Evolutionary conservation across 148 eudicot genomes (phyloP).

Genomic region (Salicornia ramosissima): DNA sequence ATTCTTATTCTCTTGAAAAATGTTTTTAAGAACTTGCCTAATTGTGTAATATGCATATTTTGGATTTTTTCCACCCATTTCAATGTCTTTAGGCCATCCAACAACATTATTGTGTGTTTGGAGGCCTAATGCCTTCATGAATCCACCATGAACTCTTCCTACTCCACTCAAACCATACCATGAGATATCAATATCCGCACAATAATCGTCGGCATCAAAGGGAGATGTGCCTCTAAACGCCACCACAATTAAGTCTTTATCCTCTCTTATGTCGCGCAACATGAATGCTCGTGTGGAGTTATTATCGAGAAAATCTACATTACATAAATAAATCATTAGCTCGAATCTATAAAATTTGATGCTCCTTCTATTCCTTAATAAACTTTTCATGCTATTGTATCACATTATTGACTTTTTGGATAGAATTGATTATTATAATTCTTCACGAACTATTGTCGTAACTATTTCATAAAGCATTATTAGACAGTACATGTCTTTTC

Average conservation of each 20-base stretch:
- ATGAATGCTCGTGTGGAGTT: slow-evolving; percentile 50
- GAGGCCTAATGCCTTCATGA: slow-evolving; percentile 67
- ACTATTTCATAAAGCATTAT: too few species aligned
- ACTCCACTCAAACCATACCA: slow-evolving; percentile 42
- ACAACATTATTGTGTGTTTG: slow-evolving; percentile 18
- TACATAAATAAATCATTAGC: neutral
- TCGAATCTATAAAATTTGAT: too few species aligned
- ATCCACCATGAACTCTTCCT: slow-evolving; percentile 66
- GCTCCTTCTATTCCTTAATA: too few species aligned
- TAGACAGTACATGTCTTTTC: too few species aligned
- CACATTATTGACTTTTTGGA: too few species aligned
- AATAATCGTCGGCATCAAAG: slow-evolving; percentile 42
- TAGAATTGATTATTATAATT: too few species aligned
- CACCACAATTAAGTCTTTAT: slow-evolving; percentile 41
- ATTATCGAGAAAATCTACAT: slow-evolving; percentile 36
- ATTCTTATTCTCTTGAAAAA: slow-evolving; percentile 27
- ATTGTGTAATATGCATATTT: slow-evolving; percentile 59
- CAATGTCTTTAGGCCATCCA: slow-evolving; percentile 51
- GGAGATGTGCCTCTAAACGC: slow-evolving; percentile 75
- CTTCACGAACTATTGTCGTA: too few species aligned
- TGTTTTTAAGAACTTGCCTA: slow-evolving; percentile 32
- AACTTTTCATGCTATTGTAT: too few species aligned
- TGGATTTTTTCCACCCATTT: slow-evolving; percentile 3
- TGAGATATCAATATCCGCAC: slow-evolving; percentile 60
- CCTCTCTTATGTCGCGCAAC: slow-evolving; percentile 34